These are phyloP conservation scores for Globisporangium emineosum DNA, from an alignment of 352 stramenopile species.

Conservation along the genomic window DNA sequence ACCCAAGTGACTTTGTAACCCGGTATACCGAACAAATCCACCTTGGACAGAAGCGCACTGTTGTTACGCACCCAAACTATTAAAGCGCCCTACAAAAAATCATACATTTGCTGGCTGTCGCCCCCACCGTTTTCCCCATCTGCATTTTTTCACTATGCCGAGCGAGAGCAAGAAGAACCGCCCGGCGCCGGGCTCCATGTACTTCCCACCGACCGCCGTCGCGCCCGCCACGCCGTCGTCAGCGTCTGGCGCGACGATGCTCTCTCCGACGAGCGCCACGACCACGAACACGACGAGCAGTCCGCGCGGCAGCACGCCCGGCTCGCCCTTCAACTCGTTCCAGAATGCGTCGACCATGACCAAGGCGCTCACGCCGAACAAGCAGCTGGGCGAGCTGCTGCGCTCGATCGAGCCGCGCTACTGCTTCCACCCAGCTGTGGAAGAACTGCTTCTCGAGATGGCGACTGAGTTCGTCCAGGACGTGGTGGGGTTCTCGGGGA, in stretches of 20 bases:
- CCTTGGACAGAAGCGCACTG: neutral
- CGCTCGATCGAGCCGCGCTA: slow-evolving; percentile 68
- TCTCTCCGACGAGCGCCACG: slow-evolving; percentile 13
- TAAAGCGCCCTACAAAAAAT: neutral
- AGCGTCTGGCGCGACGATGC: neutral
- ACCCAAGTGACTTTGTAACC: no score
- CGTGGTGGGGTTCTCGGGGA: slow-evolving; percentile 63
- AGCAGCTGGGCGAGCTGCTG: slow-evolving; percentile 63
- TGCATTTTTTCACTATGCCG: slow-evolving; percentile 17
- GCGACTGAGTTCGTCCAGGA: slow-evolving; percentile 76
- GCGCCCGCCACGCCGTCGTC: slow-evolving; percentile 12
- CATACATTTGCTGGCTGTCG: neutral
- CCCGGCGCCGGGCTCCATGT: slow-evolving; percentile 39
- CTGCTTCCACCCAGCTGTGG: slow-evolving; percentile 72
- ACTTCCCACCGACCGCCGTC: slow-evolving; percentile 31
- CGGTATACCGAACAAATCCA: no score
- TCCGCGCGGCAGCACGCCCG: slow-evolving; percentile 14
- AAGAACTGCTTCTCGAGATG: slow-evolving; percentile 83
- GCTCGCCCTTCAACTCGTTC: slow-evolving; percentile 38
- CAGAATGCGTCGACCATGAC: slow-evolving; percentile 36
- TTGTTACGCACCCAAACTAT: neutral
- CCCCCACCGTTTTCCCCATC: neutral
- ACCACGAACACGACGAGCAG: slow-evolving; percentile 22
- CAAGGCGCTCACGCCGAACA: slow-evolving; percentile 65
- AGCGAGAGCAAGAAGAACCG: slow-evolving; percentile 42